phyloP scores from a whole-genome alignment of 441 rosid species.

The Aquilaria agallochum region DNA sequence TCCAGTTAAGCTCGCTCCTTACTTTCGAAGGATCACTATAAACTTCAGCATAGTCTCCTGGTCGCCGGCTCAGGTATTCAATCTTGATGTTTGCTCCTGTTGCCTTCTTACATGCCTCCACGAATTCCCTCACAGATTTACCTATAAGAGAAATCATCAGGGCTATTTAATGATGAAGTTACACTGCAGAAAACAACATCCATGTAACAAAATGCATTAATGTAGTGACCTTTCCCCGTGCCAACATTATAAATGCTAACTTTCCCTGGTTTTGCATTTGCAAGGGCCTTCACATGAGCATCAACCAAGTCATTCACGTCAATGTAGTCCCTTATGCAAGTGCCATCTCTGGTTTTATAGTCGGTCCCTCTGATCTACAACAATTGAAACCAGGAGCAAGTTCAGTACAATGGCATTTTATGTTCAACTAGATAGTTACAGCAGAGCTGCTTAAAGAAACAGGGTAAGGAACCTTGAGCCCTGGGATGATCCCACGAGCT shows the following conservation, averaged over 20 bases:
- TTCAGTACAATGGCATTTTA: neutral
- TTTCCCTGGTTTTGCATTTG: constrained; percentile 42
- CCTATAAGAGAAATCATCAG: constrained; percentile 22
- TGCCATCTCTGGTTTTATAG: constrained; percentile 53
- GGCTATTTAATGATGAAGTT: neutral
- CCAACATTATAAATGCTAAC: constrained; percentile 59
- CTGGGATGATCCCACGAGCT: constrained; percentile 47
- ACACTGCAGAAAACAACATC: neutral
- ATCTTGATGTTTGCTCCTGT: constrained; percentile 46
- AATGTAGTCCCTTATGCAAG: constrained; percentile 55
- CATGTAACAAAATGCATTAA: neutral
- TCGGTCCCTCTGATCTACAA: constrained; percentile 53
- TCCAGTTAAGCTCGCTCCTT: constrained; percentile 44
- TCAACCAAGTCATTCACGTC: constrained; percentile 56
- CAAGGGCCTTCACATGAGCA: constrained; percentile 55
- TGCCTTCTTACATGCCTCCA: constrained; percentile 59
- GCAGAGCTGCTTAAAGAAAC: neutral
- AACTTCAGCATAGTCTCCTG: constrained; percentile 62
- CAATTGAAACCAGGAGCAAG: neutral
- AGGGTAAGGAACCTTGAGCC: constrained; percentile 32
- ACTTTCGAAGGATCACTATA: constrained; percentile 54
- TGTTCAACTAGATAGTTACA: constrained; percentile 3
- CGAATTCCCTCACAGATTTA: constrained; percentile 59
- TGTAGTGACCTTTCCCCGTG: constrained; percentile 37
- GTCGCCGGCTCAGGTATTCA: constrained; percentile 42